Base-by-base conservation (phyloP, 352 stramenopile genomes). In the Globisporangium polare region DNA sequence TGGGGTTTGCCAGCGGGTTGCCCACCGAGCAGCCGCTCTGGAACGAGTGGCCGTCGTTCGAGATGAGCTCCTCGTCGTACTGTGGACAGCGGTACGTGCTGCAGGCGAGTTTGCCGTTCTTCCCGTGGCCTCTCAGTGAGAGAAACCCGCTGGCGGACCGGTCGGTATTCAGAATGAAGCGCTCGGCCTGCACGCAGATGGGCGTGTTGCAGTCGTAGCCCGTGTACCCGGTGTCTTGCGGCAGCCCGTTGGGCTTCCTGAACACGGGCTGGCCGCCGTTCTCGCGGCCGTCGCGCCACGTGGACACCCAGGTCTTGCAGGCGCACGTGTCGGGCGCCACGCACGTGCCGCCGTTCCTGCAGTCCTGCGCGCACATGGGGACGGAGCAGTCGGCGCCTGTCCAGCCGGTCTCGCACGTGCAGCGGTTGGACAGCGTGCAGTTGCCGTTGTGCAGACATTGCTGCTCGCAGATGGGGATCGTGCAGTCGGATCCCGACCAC, bases 191-290 rank as follows among this genome's bases (percentile, higher is more conserved):
- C 6, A 93, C 98, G 64, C 97, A 99, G 50, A 99, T 98, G 10
- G 97, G 97, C 33, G 90, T 98, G 57, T 87, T 90, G 76, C 96
- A 99, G 67, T 99, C 96, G 67, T 97, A 99, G 5, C 96, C 96
- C 17, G 96, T 99, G 69, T 83, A 93, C 1, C 96, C 96, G 8
- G 95, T 99, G 62, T 87, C 57, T 60, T 98, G 92, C 4, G 94
- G 80, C 55, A 89, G 72, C n/a, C 91, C 95, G 57, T 97, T 81
- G 3, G 90, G 83, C 35, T 97, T 90, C 35, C 88, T 74, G 65
- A 98, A 99, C 31, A 98, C 73, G 1, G 96, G 90, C 58, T 89
- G 74, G 0, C 92, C 92, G 17, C 90, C 94, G 22, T 84, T 86
- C 54, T 92, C 77, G n/a, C 91, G 88, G 12, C 83, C 90, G 66